phyloP scores from a whole-genome alignment of 2,329 filamentous ascomycete genomes.

The Penicillium carneum region DNA sequence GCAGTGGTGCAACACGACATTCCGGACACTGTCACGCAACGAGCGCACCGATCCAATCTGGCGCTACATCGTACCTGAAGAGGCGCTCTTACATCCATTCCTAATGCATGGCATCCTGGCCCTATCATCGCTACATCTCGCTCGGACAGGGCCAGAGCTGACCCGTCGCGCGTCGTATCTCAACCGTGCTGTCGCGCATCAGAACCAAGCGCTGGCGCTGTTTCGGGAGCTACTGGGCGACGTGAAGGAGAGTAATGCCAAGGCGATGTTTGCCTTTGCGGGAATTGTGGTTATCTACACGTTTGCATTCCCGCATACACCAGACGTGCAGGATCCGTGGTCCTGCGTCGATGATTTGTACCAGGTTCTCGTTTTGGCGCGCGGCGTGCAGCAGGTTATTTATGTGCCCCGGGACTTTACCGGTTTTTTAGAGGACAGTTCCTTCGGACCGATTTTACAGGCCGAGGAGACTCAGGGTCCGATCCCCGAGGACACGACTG shows the following conservation, averaged over 20 bases:
- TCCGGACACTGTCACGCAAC: conserved; percentile 39
- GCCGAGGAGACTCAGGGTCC: conserved; percentile 33
- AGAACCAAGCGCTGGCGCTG: conserved; percentile 44
- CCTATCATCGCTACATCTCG: conserved; percentile 46
- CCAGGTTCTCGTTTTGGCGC: conserved; percentile 44
- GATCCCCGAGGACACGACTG: conserved; percentile 33
- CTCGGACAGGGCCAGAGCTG: conserved; percentile 39
- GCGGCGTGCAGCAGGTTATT: conserved; percentile 48
- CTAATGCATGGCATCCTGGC: conserved; percentile 50
- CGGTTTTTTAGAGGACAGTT: conserved; percentile 34
- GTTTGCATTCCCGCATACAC: conserved; percentile 46
- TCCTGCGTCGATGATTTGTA: conserved; percentile 44
- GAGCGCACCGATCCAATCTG: conserved; percentile 45
- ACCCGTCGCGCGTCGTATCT: conserved; percentile 40
- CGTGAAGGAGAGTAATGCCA: conserved; percentile 48
- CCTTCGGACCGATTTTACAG: conserved; percentile 41
- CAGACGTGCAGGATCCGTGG: conserved; percentile 38
- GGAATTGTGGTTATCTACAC: conserved; percentile 49
- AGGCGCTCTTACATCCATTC: conserved; percentile 45
- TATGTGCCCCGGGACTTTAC: conserved; percentile 33
- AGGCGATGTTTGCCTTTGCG: conserved; percentile 52
- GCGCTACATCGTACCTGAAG: conserved; percentile 43
- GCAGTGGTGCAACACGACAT: conserved; percentile 50
- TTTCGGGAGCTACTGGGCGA: conserved; percentile 46
- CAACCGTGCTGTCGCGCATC: conserved; percentile 46